A percentile compares a stretch with the other conserved stretches of the same genome.
Evolutionary conservation across 306 rosid genomes (phyloP).

Genomic region (Ormosia emarginata): DNA sequence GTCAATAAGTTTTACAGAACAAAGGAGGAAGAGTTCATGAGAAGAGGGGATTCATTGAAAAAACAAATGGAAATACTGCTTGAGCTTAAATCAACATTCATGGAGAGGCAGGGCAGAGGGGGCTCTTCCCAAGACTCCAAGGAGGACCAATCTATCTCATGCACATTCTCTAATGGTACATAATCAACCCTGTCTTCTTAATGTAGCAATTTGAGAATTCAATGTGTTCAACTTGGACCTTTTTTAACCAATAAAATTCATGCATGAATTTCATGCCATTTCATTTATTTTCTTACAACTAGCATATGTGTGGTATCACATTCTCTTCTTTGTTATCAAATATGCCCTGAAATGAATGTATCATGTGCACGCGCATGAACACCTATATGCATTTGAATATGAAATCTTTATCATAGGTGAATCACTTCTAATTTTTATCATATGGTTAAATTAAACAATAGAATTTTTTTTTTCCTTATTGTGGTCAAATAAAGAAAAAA

Average conservation of each 20-base stretch:
- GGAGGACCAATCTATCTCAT: conserved; percentile 80
- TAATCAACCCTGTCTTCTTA: background rate
- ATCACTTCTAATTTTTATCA: background rate
- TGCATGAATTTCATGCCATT: background rate
- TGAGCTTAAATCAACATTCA: conserved; percentile 58
- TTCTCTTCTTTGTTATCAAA: background rate
- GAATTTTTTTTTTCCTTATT: background rate
- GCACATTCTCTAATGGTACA: conserved; percentile 77
- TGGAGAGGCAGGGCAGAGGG: conserved; percentile 40
- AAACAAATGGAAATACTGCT: conserved; percentile 82
- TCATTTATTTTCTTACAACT: background rate
- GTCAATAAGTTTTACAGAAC: conserved; percentile 77
- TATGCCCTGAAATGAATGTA: background rate
- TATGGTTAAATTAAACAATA: background rate
- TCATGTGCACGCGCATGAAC: background rate
- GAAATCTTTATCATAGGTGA: background rate
- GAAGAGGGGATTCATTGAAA: conserved; percentile 78
- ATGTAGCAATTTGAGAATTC: background rate
- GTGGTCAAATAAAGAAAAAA: background rate
- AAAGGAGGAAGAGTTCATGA: conserved; percentile 83
- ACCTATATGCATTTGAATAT: background rate
- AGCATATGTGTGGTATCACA: background rate
- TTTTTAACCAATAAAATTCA: background rate
- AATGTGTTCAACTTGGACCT: background rate
- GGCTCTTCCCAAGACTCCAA: conserved; percentile 48